These are phyloP conservation scores for Sinapis alba DNA, from an alignment of 441 rosid genomes.

Conservation along the genomic window DNA sequence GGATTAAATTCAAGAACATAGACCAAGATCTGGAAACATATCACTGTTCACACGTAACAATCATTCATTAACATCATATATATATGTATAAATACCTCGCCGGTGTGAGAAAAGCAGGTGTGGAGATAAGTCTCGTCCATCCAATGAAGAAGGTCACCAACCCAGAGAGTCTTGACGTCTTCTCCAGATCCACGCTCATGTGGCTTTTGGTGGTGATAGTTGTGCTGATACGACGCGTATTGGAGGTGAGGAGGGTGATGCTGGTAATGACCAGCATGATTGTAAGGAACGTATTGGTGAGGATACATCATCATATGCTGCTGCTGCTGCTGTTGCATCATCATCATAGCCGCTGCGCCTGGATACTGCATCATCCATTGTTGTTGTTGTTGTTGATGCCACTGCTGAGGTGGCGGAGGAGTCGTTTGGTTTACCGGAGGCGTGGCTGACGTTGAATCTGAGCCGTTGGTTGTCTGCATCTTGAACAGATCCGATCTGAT, in stretches of 20 bases:
- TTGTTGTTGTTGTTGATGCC: constrained; percentile 44
- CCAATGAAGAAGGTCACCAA: constrained; percentile 79
- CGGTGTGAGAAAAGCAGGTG: constrained; percentile 60
- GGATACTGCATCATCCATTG: constrained; percentile 81
- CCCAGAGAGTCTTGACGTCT: constrained; percentile 71
- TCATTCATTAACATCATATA: constrained; percentile 6
- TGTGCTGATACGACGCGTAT: constrained; percentile 27
- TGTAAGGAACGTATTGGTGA: constrained; percentile 66
- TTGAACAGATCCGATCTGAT: constrained; percentile 37
- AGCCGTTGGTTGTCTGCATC: constrained; percentile 71
- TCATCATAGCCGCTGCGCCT: constrained; percentile 63
- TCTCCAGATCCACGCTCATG: constrained; percentile 52
- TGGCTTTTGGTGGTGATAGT: constrained; percentile 39
- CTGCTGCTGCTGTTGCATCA: constrained; percentile 86
- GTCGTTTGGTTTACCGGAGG: constrained; percentile 36
- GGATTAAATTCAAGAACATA: constrained; percentile 18
- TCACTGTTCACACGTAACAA: not conserved
- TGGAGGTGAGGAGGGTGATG: constrained; percentile 38
- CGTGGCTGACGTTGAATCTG: constrained; percentile 53
- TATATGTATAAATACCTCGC: constrained; percentile 49
- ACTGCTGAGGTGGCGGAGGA: constrained; percentile 41
- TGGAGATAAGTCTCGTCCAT: constrained; percentile 79
- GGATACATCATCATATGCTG: constrained; percentile 72
- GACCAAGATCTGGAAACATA: constrained; percentile 14
- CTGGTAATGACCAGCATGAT: constrained; percentile 41